These are phyloP conservation scores for Phytophthora podocarpi DNA, from an alignment of 352 stramenopile genomes.

Conservation along the genomic window DNA sequence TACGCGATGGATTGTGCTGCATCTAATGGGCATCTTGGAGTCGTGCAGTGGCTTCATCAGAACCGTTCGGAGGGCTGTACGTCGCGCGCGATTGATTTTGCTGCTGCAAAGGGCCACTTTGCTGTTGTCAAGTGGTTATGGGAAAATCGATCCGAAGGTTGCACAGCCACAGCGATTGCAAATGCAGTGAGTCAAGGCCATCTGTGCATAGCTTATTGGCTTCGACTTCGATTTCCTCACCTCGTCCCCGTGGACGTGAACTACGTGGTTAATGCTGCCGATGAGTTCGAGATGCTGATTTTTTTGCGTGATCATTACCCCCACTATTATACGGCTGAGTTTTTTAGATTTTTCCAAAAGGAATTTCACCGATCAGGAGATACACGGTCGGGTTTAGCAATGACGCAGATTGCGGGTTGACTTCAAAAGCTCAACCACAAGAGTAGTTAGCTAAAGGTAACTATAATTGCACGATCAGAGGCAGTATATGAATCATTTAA, in stretches of 20 bases:
- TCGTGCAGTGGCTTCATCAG: not conserved
- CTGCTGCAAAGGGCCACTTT: not conserved
- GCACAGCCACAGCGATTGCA: not conserved
- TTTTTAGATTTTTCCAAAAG: no score
- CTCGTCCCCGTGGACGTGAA: not conserved
- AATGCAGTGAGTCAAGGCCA: not conserved
- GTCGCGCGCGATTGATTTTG: not conserved
- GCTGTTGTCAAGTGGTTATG: not conserved
- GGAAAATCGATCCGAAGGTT: not conserved
- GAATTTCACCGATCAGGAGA: no score
- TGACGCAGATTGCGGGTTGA: no score
- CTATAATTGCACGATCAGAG: no score
- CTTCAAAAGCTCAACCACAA: no score
- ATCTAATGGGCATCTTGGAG: not conserved
- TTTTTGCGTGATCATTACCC: not conserved
- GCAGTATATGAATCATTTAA: no score
- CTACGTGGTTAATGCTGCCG: not conserved
- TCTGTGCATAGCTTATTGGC: not conserved
- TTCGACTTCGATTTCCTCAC: not conserved
- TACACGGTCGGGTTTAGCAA: no score
- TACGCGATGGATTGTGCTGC: not conserved
- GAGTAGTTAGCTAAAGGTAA: no score
- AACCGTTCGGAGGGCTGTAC: not conserved
- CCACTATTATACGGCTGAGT: no score
- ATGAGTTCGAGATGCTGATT: not conserved